These are phyloP conservation scores for Trypanosoma congolense DNA, from an alignment of 208 protist genomes.

Conservation along the genomic window DNA sequence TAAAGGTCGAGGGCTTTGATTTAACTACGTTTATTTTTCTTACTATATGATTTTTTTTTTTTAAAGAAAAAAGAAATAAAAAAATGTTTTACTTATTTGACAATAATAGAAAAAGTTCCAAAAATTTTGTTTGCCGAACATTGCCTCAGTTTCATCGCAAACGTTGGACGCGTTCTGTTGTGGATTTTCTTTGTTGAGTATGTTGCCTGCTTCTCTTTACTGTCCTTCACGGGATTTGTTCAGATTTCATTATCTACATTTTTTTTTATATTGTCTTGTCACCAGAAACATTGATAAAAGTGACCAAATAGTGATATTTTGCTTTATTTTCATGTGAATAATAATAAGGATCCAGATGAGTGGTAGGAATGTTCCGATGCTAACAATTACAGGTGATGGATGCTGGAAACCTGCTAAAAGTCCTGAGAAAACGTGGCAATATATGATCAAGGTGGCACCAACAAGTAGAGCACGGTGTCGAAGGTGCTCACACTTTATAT, in stretches of 20 bases:
- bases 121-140: too few relatives aligned
- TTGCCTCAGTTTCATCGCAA: too few relatives aligned
- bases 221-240: neutral
- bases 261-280: too few relatives aligned
- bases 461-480: conserved; percentile 70
- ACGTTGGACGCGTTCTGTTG: neutral
- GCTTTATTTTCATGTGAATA: neutral
- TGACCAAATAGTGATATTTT: conserved; percentile 7
- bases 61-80: neutral
- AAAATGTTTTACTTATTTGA: conserved; percentile 8
- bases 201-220: neutral
- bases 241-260: too few relatives aligned
- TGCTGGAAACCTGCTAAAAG: conserved; percentile 47
- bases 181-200: neutral
- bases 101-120: too few relatives aligned
- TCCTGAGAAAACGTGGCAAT: conserved; percentile 50
- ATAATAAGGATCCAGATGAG: conserved; percentile 41
- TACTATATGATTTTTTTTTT: conserved; percentile 16
- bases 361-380: conserved; percentile 38
- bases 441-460: conserved; percentile 62
- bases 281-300: too few relatives aligned
- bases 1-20: conserved; percentile 12
- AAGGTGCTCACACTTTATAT: conserved; percentile 80
- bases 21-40: conserved; percentile 15
- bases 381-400: conserved; percentile 64